Evolutionary conservation across 768 basidiomycete genomes (phyloP).

Genomic region (Lactifluus pinguis): DNA sequence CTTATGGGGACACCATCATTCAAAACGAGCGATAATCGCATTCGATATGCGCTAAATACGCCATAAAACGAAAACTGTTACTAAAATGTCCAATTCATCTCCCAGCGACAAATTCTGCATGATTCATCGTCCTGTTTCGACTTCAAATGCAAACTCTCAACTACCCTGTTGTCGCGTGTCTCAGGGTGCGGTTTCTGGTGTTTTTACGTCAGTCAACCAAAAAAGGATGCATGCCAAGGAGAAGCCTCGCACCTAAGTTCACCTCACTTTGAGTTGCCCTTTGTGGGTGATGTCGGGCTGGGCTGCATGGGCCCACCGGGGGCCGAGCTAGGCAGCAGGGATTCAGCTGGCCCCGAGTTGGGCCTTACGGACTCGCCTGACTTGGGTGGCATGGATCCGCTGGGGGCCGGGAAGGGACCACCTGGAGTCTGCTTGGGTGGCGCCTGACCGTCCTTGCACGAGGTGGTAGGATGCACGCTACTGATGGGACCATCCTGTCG

Average conservation of each 20-base stretch:
- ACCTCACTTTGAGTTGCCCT: too few relatives aligned
- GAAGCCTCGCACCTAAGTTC: slow-evolving; percentile 37
- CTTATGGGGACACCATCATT: neutral
- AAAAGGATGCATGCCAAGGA: neutral
- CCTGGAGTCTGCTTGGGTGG: too few relatives aligned
- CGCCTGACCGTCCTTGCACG: too few relatives aligned
- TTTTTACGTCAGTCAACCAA: neutral
- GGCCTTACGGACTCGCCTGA: too few relatives aligned
- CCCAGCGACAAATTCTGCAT: too few relatives aligned
- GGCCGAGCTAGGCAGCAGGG: too few relatives aligned
- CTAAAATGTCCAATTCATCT: neutral
- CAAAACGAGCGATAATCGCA: neutral
- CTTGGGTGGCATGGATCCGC: too few relatives aligned
- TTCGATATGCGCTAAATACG: neutral
- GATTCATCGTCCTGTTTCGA: neutral
- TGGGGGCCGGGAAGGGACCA: too few relatives aligned
- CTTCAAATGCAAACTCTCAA: neutral
- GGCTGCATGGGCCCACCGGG: slow-evolving; percentile 36
- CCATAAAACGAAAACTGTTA: too few relatives aligned
- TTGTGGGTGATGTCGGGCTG: slow-evolving; percentile 32
- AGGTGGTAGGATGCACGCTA: too few relatives aligned
- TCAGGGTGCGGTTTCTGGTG: neutral
- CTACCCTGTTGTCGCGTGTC: neutral
- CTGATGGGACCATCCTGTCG: too few relatives aligned
- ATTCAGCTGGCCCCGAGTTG: too few relatives aligned